A percentile compares a stretch with the other conserved stretches of the same genome.
Conservation (phyloP, 2,329 filamentous ascomycete genomes). For the Zasmidium citrigriseum region DNA sequence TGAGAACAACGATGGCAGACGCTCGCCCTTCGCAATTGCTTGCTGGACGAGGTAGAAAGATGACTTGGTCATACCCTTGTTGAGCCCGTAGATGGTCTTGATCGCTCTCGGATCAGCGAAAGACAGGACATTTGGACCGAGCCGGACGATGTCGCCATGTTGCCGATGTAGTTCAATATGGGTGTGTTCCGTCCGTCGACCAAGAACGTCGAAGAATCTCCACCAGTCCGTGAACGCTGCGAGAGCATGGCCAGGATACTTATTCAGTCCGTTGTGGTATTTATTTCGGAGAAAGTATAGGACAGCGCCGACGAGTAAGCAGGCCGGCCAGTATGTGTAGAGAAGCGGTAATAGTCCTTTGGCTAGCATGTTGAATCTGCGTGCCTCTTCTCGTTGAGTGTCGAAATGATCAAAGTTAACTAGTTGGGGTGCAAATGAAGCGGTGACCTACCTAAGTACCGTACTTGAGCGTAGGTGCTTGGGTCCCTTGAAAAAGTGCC, state of each 20-base stretch:
- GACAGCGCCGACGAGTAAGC: constrained; percentile 34
- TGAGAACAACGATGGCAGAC: constrained; percentile 73
- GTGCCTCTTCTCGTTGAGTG: background rate
- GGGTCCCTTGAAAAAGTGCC: background rate
- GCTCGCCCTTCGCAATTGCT: constrained; percentile 67
- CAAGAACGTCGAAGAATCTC: constrained; percentile 70
- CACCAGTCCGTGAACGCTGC: constrained; percentile 73
- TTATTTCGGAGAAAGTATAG: constrained; percentile 47
- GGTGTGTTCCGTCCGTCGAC: constrained; percentile 65
- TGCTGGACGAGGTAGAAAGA: constrained; percentile 81
- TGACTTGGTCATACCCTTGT: constrained; percentile 80
- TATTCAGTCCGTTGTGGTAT: constrained; percentile 60
- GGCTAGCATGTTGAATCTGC: constrained; percentile 33
- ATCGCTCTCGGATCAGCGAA: constrained; percentile 73
- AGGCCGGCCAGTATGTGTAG: constrained; percentile 44
- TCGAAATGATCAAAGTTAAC: too few relatives aligned
- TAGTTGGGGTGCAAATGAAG: background rate
- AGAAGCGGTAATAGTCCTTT: constrained; percentile 29
- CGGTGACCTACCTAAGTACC: background rate
- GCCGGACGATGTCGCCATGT: constrained; percentile 71
- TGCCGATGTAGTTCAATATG: constrained; percentile 68
- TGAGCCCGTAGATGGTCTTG: constrained; percentile 77
- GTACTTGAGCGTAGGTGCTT: too few relatives aligned
- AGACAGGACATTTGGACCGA: constrained; percentile 73
- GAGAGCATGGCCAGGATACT: constrained; percentile 70